phyloP scores from a whole-genome alignment of 106 monocot species.

The Apostasia shenzhenica region DNA sequence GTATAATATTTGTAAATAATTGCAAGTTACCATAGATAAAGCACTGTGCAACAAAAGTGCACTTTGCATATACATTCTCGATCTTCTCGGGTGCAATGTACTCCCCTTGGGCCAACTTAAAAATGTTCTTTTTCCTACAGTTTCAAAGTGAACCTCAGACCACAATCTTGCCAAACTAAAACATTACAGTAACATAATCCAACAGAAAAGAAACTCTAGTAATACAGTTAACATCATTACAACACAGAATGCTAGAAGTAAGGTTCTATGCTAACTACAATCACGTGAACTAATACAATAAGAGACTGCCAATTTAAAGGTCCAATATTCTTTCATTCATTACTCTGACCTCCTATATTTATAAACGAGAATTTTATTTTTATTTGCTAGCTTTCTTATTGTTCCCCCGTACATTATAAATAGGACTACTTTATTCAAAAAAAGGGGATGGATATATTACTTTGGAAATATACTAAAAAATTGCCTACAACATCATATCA shows the following conservation, averaged over 20 bases:
- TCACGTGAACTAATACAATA: too few relatives aligned
- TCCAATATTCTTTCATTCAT: too few relatives aligned
- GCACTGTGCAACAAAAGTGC: conserved; percentile 86
- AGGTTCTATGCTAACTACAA: too few relatives aligned
- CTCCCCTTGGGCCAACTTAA: conserved; percentile 97
- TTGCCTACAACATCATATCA: too few relatives aligned
- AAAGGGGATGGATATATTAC: too few relatives aligned
- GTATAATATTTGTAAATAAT: not conserved
- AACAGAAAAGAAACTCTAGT: not conserved
- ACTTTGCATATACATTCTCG: conserved; percentile 97
- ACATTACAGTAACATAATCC: not conserved
- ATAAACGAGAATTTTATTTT: too few relatives aligned
- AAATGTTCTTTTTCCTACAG: conserved; percentile 97
- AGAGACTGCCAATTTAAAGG: too few relatives aligned
- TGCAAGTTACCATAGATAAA: conserved; percentile 78
- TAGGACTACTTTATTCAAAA: too few relatives aligned
- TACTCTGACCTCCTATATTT: too few relatives aligned
- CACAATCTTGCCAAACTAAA: not conserved
- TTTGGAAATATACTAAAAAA: too few relatives aligned
- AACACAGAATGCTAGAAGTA: not conserved
- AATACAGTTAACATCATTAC: not conserved
- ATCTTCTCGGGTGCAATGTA: conserved; percentile 99
- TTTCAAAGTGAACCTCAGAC: not conserved
- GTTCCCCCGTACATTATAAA: too few relatives aligned
- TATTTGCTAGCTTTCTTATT: too few relatives aligned